Base-by-base conservation (phyloP, 768 basidiomycete species). In the Pleurotus eryngii region DNA sequence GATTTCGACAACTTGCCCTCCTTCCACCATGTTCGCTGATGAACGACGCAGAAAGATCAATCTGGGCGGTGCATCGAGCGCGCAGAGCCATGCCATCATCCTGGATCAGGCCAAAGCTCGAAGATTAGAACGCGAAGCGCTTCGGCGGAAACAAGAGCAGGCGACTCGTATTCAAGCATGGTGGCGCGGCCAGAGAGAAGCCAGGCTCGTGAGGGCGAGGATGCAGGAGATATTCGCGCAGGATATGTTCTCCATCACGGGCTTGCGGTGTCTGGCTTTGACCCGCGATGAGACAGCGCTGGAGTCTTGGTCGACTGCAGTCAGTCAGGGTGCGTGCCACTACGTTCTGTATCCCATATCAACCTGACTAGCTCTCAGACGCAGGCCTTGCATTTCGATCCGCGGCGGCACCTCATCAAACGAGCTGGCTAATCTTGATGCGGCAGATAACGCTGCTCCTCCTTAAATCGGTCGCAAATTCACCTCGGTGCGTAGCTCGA, bases 41-140 rank as follows among this genome's bases (percentile, higher is more conserved):
- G 80, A 85, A 51, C 71, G 73, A 45, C 77, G 83, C 56, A 80
- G 86, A 45, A 77, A 80, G 63, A 92, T 92, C 61, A 92, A 92
- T 67, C 79, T 92, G 17, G 91, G 91, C 14, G 91, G 91, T 2
- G 69, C 80, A 1, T 78, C 76, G 0, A 68, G 79, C 17, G 77
- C 76, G 2, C 64, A 82, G 5, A 79, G 82, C 0, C 80, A 85
- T 42, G 70, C 78, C 12, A 72, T 80, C 37, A 80, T 93, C 64
- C 73, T 92, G 48, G 77, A 81, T 62, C 76, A 81, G 53, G 90
- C 86, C 17, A 86, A 82, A 62, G 78, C 78, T 17, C 79, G 80
- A 54, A 74, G 90, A 35, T 70, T 74, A 30, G 84, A 88, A 63
- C 77, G 90, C 27, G 71, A 78, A 26, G 80, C 82, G 51, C 72